These are phyloP conservation scores for Colletotrichum orbiculare DNA, from an alignment of 2,329 filamentous ascomycete genomes.

Conservation along the genomic window DNA sequence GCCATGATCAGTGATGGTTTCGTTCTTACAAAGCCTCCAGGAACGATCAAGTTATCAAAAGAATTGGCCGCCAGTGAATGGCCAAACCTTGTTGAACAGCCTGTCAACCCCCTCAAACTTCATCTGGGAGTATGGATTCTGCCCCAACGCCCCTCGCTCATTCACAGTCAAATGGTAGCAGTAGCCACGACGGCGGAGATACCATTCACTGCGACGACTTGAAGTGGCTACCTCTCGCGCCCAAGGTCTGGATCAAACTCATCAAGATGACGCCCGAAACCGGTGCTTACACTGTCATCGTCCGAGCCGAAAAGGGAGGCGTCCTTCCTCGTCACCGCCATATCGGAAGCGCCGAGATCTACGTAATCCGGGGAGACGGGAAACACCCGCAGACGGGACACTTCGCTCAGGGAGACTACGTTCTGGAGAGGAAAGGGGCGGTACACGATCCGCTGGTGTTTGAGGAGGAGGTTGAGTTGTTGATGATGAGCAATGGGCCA, in stretches of 20 bases:
- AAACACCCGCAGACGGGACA: slow-evolving; percentile 8
- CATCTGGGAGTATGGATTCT: neutral
- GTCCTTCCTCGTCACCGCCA: slow-evolving; percentile 9
- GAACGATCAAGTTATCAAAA: no score
- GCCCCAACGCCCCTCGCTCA: neutral
- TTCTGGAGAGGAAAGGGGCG: neutral
- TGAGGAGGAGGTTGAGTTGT: slow-evolving; percentile 1
- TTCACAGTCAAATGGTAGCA: neutral
- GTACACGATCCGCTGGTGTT: slow-evolving; percentile 6
- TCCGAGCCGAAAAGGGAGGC: slow-evolving; percentile 13
- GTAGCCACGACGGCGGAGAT: neutral
- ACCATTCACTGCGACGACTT: slow-evolving; percentile 11
- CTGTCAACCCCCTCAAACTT: neutral
- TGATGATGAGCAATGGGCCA: slow-evolving; percentile 8
- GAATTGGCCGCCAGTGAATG: no score
- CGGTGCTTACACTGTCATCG: slow-evolving; percentile 10
- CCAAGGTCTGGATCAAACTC: slow-evolving; percentile 11
- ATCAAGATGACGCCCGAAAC: slow-evolving; percentile 6
- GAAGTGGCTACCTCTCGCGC: neutral
- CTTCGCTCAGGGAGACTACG: neutral
- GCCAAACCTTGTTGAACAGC: neutral
- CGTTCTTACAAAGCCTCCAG: no score
- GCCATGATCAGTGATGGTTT: no score
- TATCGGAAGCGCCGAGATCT: slow-evolving; percentile 7
- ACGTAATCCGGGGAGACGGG: slow-evolving; percentile 2